phyloP scores from a whole-genome alignment of 139 green algal species.

The Penium margaritaceum region DNA sequence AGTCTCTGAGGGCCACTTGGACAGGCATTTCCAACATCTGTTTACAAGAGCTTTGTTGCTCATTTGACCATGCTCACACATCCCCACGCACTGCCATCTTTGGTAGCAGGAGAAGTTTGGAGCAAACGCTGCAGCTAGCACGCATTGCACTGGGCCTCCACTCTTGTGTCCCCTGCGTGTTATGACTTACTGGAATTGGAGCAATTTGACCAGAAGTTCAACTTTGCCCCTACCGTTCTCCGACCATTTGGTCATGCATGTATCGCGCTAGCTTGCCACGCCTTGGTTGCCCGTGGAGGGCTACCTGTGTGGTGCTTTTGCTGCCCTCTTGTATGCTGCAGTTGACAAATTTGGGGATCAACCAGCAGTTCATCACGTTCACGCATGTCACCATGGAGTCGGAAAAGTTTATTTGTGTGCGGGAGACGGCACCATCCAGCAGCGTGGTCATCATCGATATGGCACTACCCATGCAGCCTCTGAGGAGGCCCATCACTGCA shows the following conservation, averaged over 20 bases:
- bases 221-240: background rate
- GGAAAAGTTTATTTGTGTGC: conserved; percentile 93
- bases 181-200: conserved; percentile 12
- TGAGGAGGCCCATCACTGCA: conserved; percentile 86
- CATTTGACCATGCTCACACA: too few relatives aligned
- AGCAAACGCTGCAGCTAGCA: background rate
- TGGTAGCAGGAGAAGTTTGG: background rate
- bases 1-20: too few relatives aligned
- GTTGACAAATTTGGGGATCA: conserved; percentile 79
- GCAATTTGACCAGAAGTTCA: conserved; percentile 9
- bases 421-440: conserved; percentile 68
- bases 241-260: background rate
- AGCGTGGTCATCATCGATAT: conserved; percentile 90
- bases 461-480: conserved; percentile 59
- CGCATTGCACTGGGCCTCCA: background rate
- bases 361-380: conserved; percentile 88
- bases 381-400: conserved; percentile 93
- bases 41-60: too few relatives aligned
- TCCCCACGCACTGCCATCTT: too few relatives aligned
- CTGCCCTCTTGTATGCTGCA: conserved; percentile 50
- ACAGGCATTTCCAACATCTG: too few relatives aligned
- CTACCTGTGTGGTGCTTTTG: background rate
- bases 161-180: background rate
- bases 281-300: background rate
- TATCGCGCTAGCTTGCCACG: background rate